These are phyloP conservation scores for Dentiscutata heterogama DNA, from an alignment of 371 early-diverging fungal species.

Conservation along the genomic window DNA sequence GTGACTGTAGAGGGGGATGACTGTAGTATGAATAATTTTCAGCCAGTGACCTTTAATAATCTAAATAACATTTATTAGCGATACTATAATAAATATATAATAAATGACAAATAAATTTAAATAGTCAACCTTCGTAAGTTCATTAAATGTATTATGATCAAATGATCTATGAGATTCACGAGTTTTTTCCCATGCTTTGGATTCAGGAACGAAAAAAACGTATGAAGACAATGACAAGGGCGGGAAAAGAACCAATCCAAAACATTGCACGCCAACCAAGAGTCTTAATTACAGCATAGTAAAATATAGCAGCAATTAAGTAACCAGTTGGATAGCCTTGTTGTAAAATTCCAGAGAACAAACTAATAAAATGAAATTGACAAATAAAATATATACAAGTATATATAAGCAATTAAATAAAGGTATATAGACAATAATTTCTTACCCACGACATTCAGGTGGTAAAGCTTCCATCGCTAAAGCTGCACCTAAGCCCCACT, in stretches of 20 bases:
- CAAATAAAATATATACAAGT: neutral
- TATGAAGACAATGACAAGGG: slow-evolving; percentile 65
- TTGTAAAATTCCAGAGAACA: slow-evolving; percentile 81
- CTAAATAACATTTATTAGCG: neutral
- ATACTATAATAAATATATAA: neutral
- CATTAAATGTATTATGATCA: too few species aligned
- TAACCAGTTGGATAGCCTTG: slow-evolving; percentile 78
- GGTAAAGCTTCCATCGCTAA: slow-evolving; percentile 78
- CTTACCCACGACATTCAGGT: slow-evolving; percentile 66
- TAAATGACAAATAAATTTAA: too few species aligned
- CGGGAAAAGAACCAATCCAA: slow-evolving; percentile 75
- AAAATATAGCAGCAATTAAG: slow-evolving; percentile 69
- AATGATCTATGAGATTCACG: slow-evolving; percentile 38
- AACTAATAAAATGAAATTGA: neutral
- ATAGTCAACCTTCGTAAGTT: neutral
- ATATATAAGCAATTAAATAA: too few species aligned
- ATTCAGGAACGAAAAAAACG: slow-evolving; percentile 76
- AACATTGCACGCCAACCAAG: slow-evolving; percentile 77
- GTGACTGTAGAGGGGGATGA: too few species aligned
- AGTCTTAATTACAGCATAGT: slow-evolving; percentile 62
- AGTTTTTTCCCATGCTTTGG: slow-evolving; percentile 62
- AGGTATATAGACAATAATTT: neutral
- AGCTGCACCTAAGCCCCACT: slow-evolving; percentile 82
- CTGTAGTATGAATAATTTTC: neutral
- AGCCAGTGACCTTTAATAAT: slow-evolving; percentile 1